phyloP scores from a whole-genome alignment of 1,139 yeast species.

The Suhomyces bokatorum region DNA sequence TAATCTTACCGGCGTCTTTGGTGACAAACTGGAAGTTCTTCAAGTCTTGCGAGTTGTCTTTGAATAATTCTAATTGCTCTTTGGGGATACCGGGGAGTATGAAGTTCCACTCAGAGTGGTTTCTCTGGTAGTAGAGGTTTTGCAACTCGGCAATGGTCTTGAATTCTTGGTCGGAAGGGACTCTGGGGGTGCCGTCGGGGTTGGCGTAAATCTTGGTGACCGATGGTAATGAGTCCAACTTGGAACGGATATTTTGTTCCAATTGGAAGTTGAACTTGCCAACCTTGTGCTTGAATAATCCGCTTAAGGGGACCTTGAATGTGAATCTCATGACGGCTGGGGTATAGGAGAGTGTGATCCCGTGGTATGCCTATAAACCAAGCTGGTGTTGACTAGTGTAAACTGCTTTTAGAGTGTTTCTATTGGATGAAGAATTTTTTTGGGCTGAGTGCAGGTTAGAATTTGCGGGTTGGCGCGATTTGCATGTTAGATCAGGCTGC shows the following conservation, averaged over 20 bases:
- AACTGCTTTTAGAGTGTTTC: slow-evolving; percentile 20
- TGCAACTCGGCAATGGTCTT: slow-evolving; percentile 75
- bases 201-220: slow-evolving; percentile 66
- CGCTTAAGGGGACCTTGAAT: slow-evolving; percentile 44
- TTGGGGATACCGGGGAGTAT: slow-evolving; percentile 53
- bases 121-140: slow-evolving; percentile 57
- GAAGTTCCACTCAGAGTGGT: slow-evolving; percentile 63
- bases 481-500: slow-evolving; percentile 3
- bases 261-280: slow-evolving; percentile 43
- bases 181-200: slow-evolving; percentile 76
- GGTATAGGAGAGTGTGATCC: slow-evolving; percentile 1
- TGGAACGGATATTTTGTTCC: slow-evolving; percentile 46
- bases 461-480: neutral
- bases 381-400: slow-evolving; percentile 12
- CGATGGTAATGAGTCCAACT: slow-evolving; percentile 52
- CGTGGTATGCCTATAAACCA: slow-evolving; percentile 5
- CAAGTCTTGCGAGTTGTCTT: slow-evolving; percentile 66
- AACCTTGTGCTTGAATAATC: slow-evolving; percentile 40
- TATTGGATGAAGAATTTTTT: slow-evolving; percentile 20
- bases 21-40: slow-evolving; percentile 58
- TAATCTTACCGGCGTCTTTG: slow-evolving; percentile 65
- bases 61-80: slow-evolving; percentile 58
- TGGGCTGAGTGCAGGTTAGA: slow-evolving; percentile 10
- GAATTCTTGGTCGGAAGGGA: slow-evolving; percentile 70
- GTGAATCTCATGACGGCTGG: slow-evolving; percentile 40